phyloP scores from a whole-genome alignment of 345 rosid genomes.

The Bruguiera parviflora region DNA sequence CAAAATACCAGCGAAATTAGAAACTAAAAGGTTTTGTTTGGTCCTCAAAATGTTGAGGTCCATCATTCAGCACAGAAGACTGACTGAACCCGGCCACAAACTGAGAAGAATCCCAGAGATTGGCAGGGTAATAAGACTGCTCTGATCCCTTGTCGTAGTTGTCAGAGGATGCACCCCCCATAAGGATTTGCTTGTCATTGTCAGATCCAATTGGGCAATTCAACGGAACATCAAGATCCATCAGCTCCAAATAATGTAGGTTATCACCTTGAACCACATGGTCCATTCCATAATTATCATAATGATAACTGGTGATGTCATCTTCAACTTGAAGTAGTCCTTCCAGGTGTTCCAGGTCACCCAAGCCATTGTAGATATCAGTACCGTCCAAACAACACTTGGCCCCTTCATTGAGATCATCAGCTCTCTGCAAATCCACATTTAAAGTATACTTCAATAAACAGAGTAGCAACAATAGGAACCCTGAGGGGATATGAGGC shows the following conservation, averaged over 20 bases:
- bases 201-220: neutral
- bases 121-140: neutral
- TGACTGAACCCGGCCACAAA: neutral
- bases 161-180: neutral
- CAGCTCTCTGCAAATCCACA: conserved; percentile 2
- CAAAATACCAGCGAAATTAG: neutral
- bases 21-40: too few relatives aligned
- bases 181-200: neutral
- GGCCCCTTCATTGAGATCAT: neutral
- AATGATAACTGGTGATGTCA: neutral
- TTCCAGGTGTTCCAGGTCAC: conserved; percentile 13
- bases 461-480: too few relatives aligned
- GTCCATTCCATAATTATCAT: neutral
- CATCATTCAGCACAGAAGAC: too few relatives aligned
- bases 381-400: neutral
- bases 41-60: too few relatives aligned
- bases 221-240: conserved; percentile 31
- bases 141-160: neutral
- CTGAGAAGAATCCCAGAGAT: neutral
- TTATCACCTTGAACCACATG: neutral
- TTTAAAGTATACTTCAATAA: conserved; percentile 1
- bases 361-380: conserved; percentile 20
- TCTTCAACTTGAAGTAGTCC: neutral
- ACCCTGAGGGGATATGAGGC: neutral
- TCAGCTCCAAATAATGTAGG: conserved; percentile 22